Percentiles rank a stretch among this genome's conserved stretches.
Conservation (phyloP, 106 monocot species). For the Posidonia australis region DNA sequence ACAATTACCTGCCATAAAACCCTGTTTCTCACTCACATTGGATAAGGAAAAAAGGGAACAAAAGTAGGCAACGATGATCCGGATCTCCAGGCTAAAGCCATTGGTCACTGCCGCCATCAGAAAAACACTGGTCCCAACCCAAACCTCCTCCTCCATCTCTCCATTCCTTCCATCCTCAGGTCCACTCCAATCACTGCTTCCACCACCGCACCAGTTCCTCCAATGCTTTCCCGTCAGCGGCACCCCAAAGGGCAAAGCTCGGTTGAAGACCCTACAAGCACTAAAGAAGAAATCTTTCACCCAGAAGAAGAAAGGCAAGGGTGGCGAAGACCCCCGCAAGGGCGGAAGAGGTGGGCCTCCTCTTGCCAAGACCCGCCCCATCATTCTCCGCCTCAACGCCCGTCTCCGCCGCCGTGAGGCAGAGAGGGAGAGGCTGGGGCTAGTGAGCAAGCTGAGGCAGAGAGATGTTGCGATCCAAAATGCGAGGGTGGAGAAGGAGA, state of each 20-base stretch:
- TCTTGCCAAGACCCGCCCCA: constrained; percentile 20
- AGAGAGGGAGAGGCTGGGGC: constrained; percentile 78
- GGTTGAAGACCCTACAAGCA: constrained; percentile 50
- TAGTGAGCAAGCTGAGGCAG: constrained; percentile 64
- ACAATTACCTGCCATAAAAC: too few species aligned
- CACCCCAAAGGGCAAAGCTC: constrained; percentile 96
- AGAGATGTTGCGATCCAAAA: constrained; percentile 50
- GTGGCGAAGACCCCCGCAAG: not conserved
- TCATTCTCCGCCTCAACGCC: constrained; percentile 53
- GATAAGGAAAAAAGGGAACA: too few species aligned
- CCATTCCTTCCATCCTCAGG: too few species aligned
- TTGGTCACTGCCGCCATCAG: not conserved
- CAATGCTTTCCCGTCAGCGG: constrained; percentile 52
- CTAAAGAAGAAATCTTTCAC: constrained; percentile 56
- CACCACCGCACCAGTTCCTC: constrained; percentile 15
- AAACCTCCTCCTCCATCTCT: not conserved
- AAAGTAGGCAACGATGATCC: too few species aligned
- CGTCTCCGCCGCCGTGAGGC: constrained; percentile 60
- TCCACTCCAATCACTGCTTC: not conserved
- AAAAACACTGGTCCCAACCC: not conserved
- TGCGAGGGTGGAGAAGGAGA: constrained; percentile 9
- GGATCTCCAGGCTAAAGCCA: too few species aligned
- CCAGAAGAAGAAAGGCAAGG: constrained; percentile 37
- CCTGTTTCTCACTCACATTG: too few species aligned
- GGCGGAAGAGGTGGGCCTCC: constrained; percentile 13